Base-by-base conservation (phyloP, 2,329 filamentous ascomycete genomes). In the Emmonsiellopsis sp. region DNA sequence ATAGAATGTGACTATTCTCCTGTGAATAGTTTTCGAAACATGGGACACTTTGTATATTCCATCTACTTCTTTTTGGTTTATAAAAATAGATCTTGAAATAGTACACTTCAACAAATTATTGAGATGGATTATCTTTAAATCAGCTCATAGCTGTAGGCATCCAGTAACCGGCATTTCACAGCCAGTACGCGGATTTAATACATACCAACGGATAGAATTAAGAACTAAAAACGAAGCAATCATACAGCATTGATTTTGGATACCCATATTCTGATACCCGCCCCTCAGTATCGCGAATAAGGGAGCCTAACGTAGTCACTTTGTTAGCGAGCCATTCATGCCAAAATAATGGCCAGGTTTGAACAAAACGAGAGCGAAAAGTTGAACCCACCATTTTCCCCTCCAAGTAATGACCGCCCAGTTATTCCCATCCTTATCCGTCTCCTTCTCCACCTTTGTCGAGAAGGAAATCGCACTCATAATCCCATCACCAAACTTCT, bases 401-500 rank as follows among this genome's bases (percentile, higher is more conserved):
- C 85, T 81, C 63, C 91, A 65, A 2, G 87, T 91, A 60, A 95
- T 94, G 61, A 90, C 83, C 3, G 86, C 89, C 89, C 89, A 95
- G 6, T 85, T 77, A 51, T 81, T 79, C 3, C 90, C 91, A 63
- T 87, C 81, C 56, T 86, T 83, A 68, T 96, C 92, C 1, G 85
- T 84, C 79, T 97, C 92, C 80, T 94, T 95, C 69, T 96, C 89
- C 2, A 97, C 87, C 65, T 89, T 89, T 0, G 89, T 95, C 51
- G 83, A 87, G 70, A 95, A 96, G 13, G 84, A 83, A 65, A 96
- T 95, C 1, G 91, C 92, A 66, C 89, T 95, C 92, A 97, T 96
- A 65, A 97, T 97, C 1, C 92, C 92, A 66, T 91, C 87, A 0
- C 87, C 87, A 66, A 89, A 90, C 77, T 96, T 96, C 79, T 97